Conservation (phyloP, 2,329 filamentous ascomycete genomes). For the Diaporthe australafricana region DNA sequence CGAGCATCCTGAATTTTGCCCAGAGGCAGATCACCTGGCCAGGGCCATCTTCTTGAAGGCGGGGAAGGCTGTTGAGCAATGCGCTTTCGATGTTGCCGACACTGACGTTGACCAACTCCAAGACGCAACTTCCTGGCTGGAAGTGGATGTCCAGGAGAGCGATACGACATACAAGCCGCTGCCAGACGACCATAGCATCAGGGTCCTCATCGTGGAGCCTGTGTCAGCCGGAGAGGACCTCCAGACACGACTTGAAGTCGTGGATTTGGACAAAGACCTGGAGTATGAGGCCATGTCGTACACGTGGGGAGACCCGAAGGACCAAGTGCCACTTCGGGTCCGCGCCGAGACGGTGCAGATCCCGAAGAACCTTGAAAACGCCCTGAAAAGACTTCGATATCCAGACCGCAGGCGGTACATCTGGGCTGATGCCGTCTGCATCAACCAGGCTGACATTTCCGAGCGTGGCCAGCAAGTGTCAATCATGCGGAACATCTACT, state of each 20-base stretch:
- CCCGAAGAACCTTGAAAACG: constrained; percentile 17
- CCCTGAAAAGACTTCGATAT: constrained; percentile 10
- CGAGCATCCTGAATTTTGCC: constrained; percentile 20
- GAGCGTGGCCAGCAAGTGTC: constrained; percentile 27
- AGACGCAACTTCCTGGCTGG: constrained; percentile 1
- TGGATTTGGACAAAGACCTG: constrained; percentile 14
- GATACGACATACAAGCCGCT: background rate
- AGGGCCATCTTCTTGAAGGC: constrained; percentile 37
- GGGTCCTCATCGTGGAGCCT: constrained; percentile 11
- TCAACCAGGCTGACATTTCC: constrained; percentile 26
- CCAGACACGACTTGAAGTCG: constrained; percentile 13
- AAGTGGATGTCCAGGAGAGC: background rate
- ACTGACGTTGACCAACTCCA: background rate
- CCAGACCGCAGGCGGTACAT: constrained; percentile 9
- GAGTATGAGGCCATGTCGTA: constrained; percentile 29
- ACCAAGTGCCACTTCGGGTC: constrained; percentile 6
- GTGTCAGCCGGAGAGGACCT: background rate
- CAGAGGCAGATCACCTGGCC: constrained; percentile 35
- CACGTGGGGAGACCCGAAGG: constrained; percentile 23
- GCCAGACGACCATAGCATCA: constrained; percentile 17
- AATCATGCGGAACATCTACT: constrained; percentile 26
- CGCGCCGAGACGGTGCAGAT: background rate
- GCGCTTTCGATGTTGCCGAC: constrained; percentile 27
- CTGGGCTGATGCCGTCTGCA: constrained; percentile 32
- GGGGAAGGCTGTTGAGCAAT: constrained; percentile 33